Conservation (phyloP, 106 monocot genomes). For the Ottelia alismoides region DNA sequence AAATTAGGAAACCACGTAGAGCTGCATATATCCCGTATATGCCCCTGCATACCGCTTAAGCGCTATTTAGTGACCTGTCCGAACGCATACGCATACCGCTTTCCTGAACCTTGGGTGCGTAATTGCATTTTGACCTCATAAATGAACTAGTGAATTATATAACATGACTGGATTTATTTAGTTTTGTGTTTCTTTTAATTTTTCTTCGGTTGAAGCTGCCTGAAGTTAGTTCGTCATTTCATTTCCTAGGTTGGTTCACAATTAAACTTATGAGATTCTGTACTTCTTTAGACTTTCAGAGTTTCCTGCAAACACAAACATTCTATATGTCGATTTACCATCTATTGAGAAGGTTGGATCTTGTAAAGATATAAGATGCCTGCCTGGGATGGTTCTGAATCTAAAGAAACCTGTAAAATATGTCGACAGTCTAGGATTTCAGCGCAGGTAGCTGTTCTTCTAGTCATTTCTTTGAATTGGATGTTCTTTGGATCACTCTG, state of each 20-base stretch:
- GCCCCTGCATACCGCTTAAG: no score
- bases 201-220: no score
- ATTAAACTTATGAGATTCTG: no score
- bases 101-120: no score
- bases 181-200: conserved; percentile 2
- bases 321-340: conserved; percentile 84
- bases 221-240: no score
- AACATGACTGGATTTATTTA: neutral
- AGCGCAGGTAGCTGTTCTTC: conserved; percentile 48
- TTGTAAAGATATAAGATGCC: conserved; percentile 44
- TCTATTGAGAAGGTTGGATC: conserved; percentile 87
- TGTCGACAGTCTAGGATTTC: conserved; percentile 62
- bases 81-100: no score
- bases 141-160: neutral
- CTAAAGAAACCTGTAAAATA: conserved; percentile 71
- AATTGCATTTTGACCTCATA: neutral
- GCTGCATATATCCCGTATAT: conserved; percentile 2
- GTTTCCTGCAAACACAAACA: conserved; percentile 93
- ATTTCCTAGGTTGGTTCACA: no score
- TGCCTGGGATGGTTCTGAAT: conserved; percentile 95
- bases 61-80: no score
- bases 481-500: neutral
- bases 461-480: neutral
- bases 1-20: no score
- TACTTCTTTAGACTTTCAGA: no score